Conservation (phyloP, 2,329 filamentous ascomycete genomes). For the Colletotrichum spaethianum region DNA sequence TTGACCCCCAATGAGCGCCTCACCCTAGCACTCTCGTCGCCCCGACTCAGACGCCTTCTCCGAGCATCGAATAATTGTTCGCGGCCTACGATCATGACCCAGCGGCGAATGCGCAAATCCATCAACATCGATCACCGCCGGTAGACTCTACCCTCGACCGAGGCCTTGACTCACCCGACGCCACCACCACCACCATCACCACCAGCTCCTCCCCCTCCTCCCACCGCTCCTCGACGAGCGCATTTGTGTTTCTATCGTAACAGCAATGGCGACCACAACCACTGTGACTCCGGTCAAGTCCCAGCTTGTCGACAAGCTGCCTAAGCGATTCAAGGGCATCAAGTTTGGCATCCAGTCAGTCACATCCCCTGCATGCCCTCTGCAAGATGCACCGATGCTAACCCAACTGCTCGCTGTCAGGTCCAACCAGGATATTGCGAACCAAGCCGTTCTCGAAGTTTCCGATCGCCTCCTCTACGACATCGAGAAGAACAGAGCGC, state of each 20-base stretch:
- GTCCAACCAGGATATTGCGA: constrained; percentile 94
- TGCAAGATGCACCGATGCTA: background rate
- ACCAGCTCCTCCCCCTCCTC: background rate
- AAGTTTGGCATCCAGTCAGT: constrained; percentile 91
- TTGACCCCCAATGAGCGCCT: background rate
- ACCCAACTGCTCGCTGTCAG: constrained; percentile 57
- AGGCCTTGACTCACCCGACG: constrained; percentile 27
- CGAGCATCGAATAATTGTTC: background rate
- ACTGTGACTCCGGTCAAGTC: constrained; percentile 74
- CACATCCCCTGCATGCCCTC: background rate
- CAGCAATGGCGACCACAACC: constrained; percentile 42
- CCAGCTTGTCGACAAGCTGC: constrained; percentile 89
- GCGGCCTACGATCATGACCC: constrained; percentile 35
- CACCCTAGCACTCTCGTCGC: constrained; percentile 8
- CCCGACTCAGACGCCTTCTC: background rate
- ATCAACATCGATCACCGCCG: constrained; percentile 20
- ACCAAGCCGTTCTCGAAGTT: constrained; percentile 94
- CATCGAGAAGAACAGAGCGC: constrained; percentile 81
- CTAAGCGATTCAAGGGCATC: constrained; percentile 92
- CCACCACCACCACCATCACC: background rate
- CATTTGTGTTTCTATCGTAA: background rate
- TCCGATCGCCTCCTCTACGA: constrained; percentile 97
- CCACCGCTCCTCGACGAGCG: background rate
- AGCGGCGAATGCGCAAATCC: constrained; percentile 37
- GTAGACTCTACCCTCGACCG: constrained; percentile 32